Base-by-base conservation (phyloP, 2,329 filamentous ascomycete genomes). In the Trichophyton verrucosum region DNA sequence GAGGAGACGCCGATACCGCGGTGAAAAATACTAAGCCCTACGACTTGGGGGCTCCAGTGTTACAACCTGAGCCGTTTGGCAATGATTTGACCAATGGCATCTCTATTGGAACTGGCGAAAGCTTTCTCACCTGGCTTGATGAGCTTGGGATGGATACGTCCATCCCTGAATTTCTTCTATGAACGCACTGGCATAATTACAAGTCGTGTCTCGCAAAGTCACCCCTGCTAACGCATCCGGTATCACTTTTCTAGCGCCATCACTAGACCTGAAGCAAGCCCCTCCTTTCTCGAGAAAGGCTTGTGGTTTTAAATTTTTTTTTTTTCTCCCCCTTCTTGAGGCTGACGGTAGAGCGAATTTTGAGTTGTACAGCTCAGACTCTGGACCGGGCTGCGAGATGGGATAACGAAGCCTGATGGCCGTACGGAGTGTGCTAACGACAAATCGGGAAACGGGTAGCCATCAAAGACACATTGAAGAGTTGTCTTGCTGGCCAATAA, bases 61-160 rank as follows among this genome's bases (percentile, higher is more conserved):
- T 57, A 17, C 53, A 53, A 11, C 36, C 51, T 15, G 53, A 44
- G n/a, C 36, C 59, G 3, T 36, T 47, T 38, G 49, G 40, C 20
- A 42, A 46, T n/a, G 51, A 57, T 58, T 36, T 47, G 13, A 33
- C 42, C 27, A 46, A 57, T 30, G 59, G 38, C 13, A 47, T 57
- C n/a, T 40, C 53, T 6, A 33, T 49, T 47, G 59, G 44, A 15
- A 64, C 58, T 2, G 62, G 62, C 47, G 62, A 64, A 44, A 61
- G 62, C 33, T 64, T 64, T 24, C 40, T 64, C 11, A 64, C 49
- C 40, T 64, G 62, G 62, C 59, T 64, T 24, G 62, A 64, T 61
- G 62, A 61, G 27, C 38, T 64, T 15, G 62, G 61, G 24, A 59
- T 61, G 61, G 62, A 64, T 27, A 42, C 61, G 13, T 58, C 57